Evolutionary conservation across 108 stramenopile species (phyloP).

Genomic region (Schizochytrium sp.): DNA sequence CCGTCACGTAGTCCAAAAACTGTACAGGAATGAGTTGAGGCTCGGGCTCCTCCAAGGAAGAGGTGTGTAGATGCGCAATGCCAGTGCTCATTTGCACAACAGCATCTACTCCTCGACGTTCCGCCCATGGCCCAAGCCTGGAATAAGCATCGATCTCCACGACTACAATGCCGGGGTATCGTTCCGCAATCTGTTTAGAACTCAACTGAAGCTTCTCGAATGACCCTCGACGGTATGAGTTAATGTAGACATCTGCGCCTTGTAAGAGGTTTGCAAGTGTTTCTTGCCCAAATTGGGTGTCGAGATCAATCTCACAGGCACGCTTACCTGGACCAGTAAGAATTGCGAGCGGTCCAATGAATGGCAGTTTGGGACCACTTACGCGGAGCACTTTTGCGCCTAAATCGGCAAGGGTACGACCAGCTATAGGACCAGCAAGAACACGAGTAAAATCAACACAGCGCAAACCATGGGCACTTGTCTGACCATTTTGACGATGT

Average conservation of each 20-base stretch:
- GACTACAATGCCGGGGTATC: slow-evolving; percentile 8
- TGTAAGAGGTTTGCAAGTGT: background rate
- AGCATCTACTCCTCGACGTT: slow-evolving; percentile 2
- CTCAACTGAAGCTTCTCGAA: background rate
- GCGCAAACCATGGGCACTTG: background rate
- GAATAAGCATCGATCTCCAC: slow-evolving; percentile 33
- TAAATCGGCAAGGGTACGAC: slow-evolving; percentile 14
- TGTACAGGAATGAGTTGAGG: background rate
- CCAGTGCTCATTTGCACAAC: slow-evolving; percentile 30
- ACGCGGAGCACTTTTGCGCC: slow-evolving; percentile 47
- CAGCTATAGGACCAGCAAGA: slow-evolving; percentile 57
- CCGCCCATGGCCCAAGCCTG: background rate
- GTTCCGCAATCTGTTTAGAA: background rate
- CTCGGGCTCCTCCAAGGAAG: background rate
- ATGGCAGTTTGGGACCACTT: background rate
- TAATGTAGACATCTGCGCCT: slow-evolving; percentile 1
- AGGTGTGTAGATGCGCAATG: slow-evolving; percentile 4
- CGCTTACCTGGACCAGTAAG: background rate
- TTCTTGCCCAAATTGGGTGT: background rate
- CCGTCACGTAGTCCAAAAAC: slow-evolving; percentile 39
- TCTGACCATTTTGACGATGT: background rate
- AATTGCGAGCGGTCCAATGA: background rate
- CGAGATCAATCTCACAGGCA: slow-evolving; percentile 27
- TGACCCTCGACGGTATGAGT: slow-evolving; percentile 13
- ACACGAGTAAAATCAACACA: slow-evolving; percentile 34